phyloP scores from a whole-genome alignment of 2,329 filamentous ascomycete genomes.

The Stemphylium beticola region DNA sequence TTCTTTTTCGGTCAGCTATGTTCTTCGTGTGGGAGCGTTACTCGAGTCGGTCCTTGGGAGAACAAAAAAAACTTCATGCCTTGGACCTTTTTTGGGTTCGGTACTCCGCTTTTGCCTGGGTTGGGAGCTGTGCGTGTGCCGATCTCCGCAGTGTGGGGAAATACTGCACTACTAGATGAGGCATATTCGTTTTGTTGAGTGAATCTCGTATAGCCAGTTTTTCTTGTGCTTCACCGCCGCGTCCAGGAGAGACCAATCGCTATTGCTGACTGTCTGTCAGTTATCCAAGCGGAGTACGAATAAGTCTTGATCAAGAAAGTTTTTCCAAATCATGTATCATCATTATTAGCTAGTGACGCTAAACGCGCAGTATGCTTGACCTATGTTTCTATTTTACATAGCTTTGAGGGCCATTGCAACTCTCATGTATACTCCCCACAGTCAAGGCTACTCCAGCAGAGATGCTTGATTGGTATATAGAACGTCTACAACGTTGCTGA shows the following conservation, averaged over 20 bases:
- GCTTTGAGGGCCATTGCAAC: constrained; percentile 12
- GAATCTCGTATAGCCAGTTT: no score
- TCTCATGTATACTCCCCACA: neutral
- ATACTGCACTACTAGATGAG: no score
- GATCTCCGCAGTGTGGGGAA: no score
- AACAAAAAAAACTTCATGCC: no score
- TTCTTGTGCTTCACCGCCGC: no score
- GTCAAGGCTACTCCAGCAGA: constrained; percentile 74
- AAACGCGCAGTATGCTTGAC: constrained; percentile 16
- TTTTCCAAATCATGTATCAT: constrained; percentile 16
- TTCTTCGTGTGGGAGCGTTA: neutral
- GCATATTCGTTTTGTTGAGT: no score
- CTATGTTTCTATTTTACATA: constrained; percentile 45
- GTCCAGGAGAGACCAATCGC: no score
- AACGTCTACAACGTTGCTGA: constrained; percentile 96
- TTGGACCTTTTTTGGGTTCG: no score
- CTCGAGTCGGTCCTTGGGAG: no score
- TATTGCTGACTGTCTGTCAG: neutral
- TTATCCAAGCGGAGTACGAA: neutral
- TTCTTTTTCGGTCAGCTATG: neutral
- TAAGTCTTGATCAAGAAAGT: no score
- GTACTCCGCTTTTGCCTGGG: no score
- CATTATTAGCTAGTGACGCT: constrained; percentile 25
- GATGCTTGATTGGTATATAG: constrained; percentile 98
- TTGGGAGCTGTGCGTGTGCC: no score